Evolutionary conservation across 1,284 basidiomycete species (phyloP).

Genomic region (Coniophora puteana): DNA sequence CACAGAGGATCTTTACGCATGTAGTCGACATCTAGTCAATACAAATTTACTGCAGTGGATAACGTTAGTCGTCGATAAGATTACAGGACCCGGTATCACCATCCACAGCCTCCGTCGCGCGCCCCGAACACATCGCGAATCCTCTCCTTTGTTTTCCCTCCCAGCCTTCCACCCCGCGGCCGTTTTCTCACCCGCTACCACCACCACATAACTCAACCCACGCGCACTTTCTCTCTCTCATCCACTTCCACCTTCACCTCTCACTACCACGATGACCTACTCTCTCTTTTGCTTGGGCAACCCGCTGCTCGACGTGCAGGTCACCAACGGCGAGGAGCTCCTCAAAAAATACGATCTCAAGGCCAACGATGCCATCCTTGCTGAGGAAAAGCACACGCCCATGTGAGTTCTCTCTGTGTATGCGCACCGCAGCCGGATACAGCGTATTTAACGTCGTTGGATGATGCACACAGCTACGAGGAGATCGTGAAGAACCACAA

Average conservation of each 20-base stretch:
- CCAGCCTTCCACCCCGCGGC: too few relatives aligned
- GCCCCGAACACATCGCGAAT: too few relatives aligned
- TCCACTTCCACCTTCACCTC: conserved; percentile 3
- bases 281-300: conserved; percentile 83
- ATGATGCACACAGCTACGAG: conserved; percentile 63
- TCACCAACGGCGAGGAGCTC: conserved; percentile 78
- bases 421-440: too few relatives aligned
- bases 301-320: conserved; percentile 89
- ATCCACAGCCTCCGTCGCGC: too few relatives aligned
- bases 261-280: conserved; percentile 26
- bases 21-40: too few relatives aligned
- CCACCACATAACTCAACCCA: too few relatives aligned
- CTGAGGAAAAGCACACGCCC: conserved; percentile 82
- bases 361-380: conserved; percentile 96
- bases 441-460: conserved; percentile 3
- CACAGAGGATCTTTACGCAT: too few relatives aligned
- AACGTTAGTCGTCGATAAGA: too few relatives aligned
- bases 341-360: conserved; percentile 92
- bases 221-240: conserved; percentile 9
- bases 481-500: conserved; percentile 79
- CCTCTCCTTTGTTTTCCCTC: too few relatives aligned
- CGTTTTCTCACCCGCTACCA: too few relatives aligned
- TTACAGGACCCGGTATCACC: too few relatives aligned
- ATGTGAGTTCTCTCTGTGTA: conserved; percentile 53
- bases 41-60: too few relatives aligned